Base-by-base conservation (phyloP, 352 stramenopile genomes). In the Phytophthora idaei region DNA sequence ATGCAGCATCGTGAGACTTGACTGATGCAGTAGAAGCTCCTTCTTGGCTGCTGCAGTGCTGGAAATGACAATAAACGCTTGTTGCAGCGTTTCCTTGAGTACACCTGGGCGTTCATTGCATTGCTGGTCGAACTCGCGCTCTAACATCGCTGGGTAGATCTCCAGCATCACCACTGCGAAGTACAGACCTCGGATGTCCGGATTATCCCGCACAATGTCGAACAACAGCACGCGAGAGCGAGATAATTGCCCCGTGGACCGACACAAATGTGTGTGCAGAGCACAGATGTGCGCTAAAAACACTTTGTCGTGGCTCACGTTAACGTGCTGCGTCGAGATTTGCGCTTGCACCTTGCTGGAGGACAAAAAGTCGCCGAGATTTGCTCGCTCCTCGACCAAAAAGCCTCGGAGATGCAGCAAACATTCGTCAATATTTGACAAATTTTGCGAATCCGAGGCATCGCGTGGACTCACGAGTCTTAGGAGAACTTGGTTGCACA, bases 141-240 rank as follows among this genome's bases (percentile, higher is more conserved):
- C 60, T 11, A 89, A 47, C 0, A 83, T 49, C 1, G 64, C 59
- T 0, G 80, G 71, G 10, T 77, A 61, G 2, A 78, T 64, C 28
- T 81, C 69, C 7, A 84, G 27, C 49, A 89, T 83, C 0, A 49
- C 53, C 49, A 67, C 61, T 7, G 74, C 57, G 3, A 78, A 83
- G 46, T 77, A 83, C 6, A 90, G 28, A 0, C 78, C 81, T 41
- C 70, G 72, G 27, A 90, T 82, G 45, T 78, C 73, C 1, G 67
- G 54, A 51, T 85, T 78, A 7, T 48, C 53, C 25, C 71, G 58
- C 15, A 88, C 9, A 9, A 90, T 14, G 29, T 90, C 77, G 21
- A 84, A 80, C 1, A 87, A 48, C 46, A 90, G 41, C 39, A 86
- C 73, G 1, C 76, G 76, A 4, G 71, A 69, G 7, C 75, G 36